Conservation (phyloP, 352 stramenopile genomes). For the Bremia lactucae region DNA sequence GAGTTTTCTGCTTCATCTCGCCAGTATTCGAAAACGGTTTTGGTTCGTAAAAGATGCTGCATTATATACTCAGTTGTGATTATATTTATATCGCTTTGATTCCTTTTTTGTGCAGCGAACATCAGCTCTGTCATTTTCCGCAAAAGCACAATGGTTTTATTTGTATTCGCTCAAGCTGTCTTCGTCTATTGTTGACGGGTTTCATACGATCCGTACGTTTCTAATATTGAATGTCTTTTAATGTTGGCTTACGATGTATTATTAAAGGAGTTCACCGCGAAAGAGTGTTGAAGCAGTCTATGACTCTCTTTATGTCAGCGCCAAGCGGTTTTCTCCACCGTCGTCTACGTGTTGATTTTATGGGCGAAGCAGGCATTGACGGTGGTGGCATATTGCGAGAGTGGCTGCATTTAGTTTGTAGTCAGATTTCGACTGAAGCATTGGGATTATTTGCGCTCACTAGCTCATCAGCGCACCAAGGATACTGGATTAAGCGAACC, state of each 20-base stretch:
- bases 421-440: constrained; percentile 41
- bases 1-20: constrained; percentile 21
- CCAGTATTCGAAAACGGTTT: constrained; percentile 15
- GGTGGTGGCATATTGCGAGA: constrained; percentile 70
- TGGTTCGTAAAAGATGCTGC: constrained; percentile 8
- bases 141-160: constrained; percentile 65
- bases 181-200: constrained; percentile 39
- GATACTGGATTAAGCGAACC: constrained; percentile 57
- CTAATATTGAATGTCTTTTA: not conserved
- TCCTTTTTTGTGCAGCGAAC: constrained; percentile 20
- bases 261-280: constrained; percentile 48
- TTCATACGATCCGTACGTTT: constrained; percentile 55
- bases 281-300: constrained; percentile 59
- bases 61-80: not conserved
- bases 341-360: constrained; percentile 79
- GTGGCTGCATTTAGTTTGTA: constrained; percentile 68
- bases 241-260: too few species aligned
- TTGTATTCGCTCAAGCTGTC: constrained; percentile 48
- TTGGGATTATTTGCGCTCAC: constrained; percentile 41
- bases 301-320: constrained; percentile 42
- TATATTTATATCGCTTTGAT: not conserved
- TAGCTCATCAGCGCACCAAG: constrained; percentile 31
- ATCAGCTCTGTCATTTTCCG: constrained; percentile 31
- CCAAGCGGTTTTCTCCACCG: constrained; percentile 40
- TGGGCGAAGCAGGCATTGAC: constrained; percentile 67